Conservation (phyloP, 2,329 filamentous ascomycete genomes). For the Penicillium sp. region DNA sequence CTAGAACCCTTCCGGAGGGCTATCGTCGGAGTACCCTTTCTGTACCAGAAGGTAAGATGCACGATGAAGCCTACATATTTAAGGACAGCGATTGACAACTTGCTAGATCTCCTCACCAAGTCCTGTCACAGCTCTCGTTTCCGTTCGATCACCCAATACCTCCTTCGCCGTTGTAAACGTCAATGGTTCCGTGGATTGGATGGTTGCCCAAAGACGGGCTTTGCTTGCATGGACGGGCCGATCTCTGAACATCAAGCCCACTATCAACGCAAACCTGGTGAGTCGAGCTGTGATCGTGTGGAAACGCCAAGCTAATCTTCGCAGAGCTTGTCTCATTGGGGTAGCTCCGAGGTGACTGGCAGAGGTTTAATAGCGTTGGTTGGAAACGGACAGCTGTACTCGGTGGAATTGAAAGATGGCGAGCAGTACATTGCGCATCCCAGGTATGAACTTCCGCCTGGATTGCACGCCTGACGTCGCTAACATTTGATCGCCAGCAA, state of each 20-base stretch:
- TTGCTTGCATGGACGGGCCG: constrained; percentile 97
- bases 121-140: constrained; percentile 83
- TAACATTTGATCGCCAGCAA: constrained; percentile 53
- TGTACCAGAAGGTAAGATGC: constrained; percentile 68
- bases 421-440: constrained; percentile 93
- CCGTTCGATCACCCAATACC: constrained; percentile 79
- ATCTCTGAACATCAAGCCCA: constrained; percentile 71
- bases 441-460: constrained; percentile 39
- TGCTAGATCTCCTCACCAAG: constrained; percentile 74
- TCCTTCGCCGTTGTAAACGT: constrained; percentile 85
- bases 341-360: constrained; percentile 82
- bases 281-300: constrained; percentile 12
- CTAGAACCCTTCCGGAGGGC: constrained; percentile 80
- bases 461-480: neutral
- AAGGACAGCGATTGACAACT: constrained; percentile 9
- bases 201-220: constrained; percentile 80
- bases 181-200: constrained; percentile 94
- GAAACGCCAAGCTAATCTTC: constrained; percentile 34
- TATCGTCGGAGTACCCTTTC: constrained; percentile 81
- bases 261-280: constrained; percentile 69
- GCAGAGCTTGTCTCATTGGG: constrained; percentile 79
- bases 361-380: constrained; percentile 81
- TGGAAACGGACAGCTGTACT: constrained; percentile 85
- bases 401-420: constrained; percentile 72
- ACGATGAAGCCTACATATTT: neutral